Base-by-base conservation (phyloP, 2,329 filamentous ascomycete genomes). In the Alternaria alternata region DNA sequence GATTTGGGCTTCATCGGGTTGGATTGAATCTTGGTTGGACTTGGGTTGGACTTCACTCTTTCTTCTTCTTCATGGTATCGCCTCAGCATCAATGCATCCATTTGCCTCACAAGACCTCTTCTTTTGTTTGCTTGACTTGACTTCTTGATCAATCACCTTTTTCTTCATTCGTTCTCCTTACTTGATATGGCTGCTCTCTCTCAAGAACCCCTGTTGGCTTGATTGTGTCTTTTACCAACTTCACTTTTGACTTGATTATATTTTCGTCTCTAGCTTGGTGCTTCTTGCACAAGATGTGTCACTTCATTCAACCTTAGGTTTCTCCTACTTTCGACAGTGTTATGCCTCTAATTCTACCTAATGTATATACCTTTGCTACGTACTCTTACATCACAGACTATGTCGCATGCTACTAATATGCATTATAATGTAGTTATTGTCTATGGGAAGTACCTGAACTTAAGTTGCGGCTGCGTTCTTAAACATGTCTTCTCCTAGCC, bases 401-500 rank as follows among this genome's bases (percentile, higher is more conserved):
- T 2, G 9, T 5, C 18, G 18, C 3, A 24, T 12, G 11, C 11
- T 5, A 14, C 30, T 26, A 28, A 28, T 24, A 6, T 5, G 18
- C 6, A 20, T 22, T 7, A 26, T 18, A 0, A 36, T 12, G 5
- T 11, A 44, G 9, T 48, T 6, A 18, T 30, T 14, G 9, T 12
- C 20, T 49, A 38, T n/a, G 14, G 3, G 14, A 16, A 36, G 14
- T 12, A 36, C 32, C 12, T 6, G 14, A 6, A 16, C 4, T 36
- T 14, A 14, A 16, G 5, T 36, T 36, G 32, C 14, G 14, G 32
- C 32, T 9, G 26, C 5, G 11, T 20, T 38, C 64, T 51, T 11
- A 78, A n/a, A 79, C 75, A 68, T 79, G 76, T 38, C 75, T 75
- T 58, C 75, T 68, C 61, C 76, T 71, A 28, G 76, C 76, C 76